Conservation (phyloP, 768 basidiomycete genomes). For the Hygrocybe coccinea region DNA sequence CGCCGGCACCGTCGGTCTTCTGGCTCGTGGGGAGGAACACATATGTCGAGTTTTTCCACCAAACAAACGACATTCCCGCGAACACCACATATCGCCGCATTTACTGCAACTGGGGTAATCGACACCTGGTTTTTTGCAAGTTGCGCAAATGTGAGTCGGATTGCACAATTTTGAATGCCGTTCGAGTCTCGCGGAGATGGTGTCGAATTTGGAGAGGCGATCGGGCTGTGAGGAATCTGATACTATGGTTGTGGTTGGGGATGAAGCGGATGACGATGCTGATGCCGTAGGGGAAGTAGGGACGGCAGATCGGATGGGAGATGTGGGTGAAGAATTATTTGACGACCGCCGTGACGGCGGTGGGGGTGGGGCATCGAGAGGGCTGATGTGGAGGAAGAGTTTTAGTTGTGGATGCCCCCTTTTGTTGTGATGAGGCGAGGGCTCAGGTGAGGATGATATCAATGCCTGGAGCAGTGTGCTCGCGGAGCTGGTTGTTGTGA, state of each 20-base stretch:
- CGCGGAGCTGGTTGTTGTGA: constrained; percentile 37
- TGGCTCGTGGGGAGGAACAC: constrained; percentile 25
- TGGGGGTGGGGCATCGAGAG: no score
- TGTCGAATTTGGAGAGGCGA: constrained; percentile 30
- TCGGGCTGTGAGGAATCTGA: constrained; percentile 7
- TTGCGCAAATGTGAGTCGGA: constrained; percentile 39
- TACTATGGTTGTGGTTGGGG: constrained; percentile 12
- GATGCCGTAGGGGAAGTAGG: no score
- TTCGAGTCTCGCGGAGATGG: constrained; percentile 50
- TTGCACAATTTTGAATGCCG: constrained; percentile 46
- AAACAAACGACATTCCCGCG: constrained; percentile 52
- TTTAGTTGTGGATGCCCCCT: no score
- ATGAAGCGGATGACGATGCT: background rate
- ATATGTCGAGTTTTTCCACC: constrained; percentile 45
- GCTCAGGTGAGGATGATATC: no score
- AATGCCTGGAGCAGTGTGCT: constrained; percentile 21
- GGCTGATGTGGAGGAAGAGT: no score
- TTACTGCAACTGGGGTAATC: constrained; percentile 61
- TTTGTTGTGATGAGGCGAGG: no score
- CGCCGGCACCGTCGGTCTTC: background rate
- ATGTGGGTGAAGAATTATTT: no score
- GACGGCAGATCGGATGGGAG: no score
- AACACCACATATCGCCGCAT: constrained; percentile 61
- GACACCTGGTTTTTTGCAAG: constrained; percentile 48
- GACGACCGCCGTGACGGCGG: no score